Conservation (phyloP, 768 basidiomycete genomes). For the Amyloporia xantha region DNA sequence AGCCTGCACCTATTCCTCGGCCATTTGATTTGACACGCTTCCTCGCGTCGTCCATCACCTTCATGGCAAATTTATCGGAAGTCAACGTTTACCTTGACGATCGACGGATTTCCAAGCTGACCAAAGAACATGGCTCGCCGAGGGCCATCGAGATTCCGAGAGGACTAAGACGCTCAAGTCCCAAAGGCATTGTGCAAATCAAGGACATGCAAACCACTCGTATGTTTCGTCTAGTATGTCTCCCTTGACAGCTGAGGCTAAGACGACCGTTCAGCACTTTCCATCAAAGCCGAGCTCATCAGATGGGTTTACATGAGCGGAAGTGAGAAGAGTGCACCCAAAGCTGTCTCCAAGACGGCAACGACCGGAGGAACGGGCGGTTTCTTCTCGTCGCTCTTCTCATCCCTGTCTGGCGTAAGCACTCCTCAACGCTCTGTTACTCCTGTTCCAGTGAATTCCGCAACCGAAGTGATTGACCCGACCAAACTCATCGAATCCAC, state of each 20-base stretch:
- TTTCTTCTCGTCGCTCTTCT: slow-evolving; percentile 36
- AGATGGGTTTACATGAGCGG: slow-evolving; percentile 68
- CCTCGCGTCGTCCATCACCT: slow-evolving; percentile 85
- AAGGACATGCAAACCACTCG: slow-evolving; percentile 56
- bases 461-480: slow-evolving; percentile 20
- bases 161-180: slow-evolving; percentile 50
- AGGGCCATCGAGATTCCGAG: slow-evolving; percentile 46
- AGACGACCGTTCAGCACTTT: slow-evolving; percentile 44
- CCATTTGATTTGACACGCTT: slow-evolving; percentile 88
- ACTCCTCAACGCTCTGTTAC: slow-evolving; percentile 26
- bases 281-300: slow-evolving; percentile 79
- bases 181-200: slow-evolving; percentile 61
- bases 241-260: slow-evolving; percentile 5
- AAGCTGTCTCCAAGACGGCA: slow-evolving; percentile 21
- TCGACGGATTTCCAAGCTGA: slow-evolving; percentile 58
- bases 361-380: slow-evolving; percentile 20
- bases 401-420: slow-evolving; percentile 23
- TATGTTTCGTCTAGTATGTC: slow-evolving; percentile 27
- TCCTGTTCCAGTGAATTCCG: slow-evolving; percentile 31
- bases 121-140: slow-evolving; percentile 52
- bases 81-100: slow-evolving; percentile 82
- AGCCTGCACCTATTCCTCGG: slow-evolving; percentile 70
- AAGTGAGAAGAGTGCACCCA: slow-evolving; percentile 46
- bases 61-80: slow-evolving; percentile 75
- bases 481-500: slow-evolving; percentile 38